Percentiles rank a stretch among this genome's conserved stretches.
Evolutionary conservation across 495 filamentous ascomycete genomes (phyloP).

Genomic region (Usnea hakonensis): DNA sequence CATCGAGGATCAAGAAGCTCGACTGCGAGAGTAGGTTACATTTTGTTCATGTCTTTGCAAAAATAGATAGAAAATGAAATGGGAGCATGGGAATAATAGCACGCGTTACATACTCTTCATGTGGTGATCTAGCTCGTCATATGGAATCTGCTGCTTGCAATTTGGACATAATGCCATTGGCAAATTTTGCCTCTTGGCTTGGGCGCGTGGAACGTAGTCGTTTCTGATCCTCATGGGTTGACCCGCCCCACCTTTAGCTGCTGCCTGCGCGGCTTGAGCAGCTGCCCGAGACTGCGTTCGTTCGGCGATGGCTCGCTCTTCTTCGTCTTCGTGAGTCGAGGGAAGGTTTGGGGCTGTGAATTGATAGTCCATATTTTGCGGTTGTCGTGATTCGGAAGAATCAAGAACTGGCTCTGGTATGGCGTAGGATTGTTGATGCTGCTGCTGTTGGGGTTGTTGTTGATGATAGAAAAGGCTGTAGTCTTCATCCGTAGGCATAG

Average conservation of each 20-base stretch:
- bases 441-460: conserved; percentile 28
- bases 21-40: conserved; percentile 37
- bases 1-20: conserved; percentile 91
- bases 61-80: not conserved
- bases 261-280: conserved; percentile 69
- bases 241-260: conserved; percentile 58
- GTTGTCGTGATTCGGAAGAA: conserved; percentile 32
- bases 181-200: conserved; percentile 55
- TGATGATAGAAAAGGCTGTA: conserved; percentile 49
- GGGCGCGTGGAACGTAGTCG: conserved; percentile 83
- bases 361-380: conserved; percentile 33
- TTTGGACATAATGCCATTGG: conserved; percentile 82
- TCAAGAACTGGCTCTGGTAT: conserved; percentile 26
- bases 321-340: conserved; percentile 50
- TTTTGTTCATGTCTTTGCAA: not conserved
- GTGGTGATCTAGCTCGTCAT: conserved; percentile 81
- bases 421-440: conserved; percentile 30
- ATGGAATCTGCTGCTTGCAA: conserved; percentile 81
- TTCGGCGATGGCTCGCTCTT: conserved; percentile 59
- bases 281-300: conserved; percentile 59
- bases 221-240: conserved; percentile 83
- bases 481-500: conserved; percentile 76
- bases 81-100: not conserved
- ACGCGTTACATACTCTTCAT: conserved; percentile 61
- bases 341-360: conserved; percentile 23